Conservation (phyloP, 495 filamentous ascomycete genomes). For the Penicillium manginii region DNA sequence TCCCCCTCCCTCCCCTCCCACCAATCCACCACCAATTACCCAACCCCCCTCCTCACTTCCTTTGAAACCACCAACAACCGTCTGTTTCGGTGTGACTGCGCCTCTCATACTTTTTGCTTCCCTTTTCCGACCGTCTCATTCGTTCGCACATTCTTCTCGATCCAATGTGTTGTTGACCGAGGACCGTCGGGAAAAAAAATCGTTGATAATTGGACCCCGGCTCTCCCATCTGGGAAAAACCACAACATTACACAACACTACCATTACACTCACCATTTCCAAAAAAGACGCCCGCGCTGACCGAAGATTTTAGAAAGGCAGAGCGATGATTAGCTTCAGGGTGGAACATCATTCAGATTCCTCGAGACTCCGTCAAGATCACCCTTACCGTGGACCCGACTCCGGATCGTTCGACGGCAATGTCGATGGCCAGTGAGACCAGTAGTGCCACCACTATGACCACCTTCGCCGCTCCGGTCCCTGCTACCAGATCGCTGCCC, state of each 20-base stretch:
- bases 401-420: slow-evolving; percentile 43
- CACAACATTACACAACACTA: slow-evolving; percentile 5
- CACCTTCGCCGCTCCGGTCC: slow-evolving; percentile 49
- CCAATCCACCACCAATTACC: slow-evolving; percentile 14
- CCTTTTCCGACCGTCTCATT: slow-evolving; percentile 10
- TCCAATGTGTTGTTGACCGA: slow-evolving; percentile 10
- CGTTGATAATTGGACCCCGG: slow-evolving; percentile 8
- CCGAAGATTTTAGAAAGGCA: slow-evolving; percentile 43
- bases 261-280: neutral
- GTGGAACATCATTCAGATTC: slow-evolving; percentile 54
- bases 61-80: neutral
- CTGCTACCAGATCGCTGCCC: slow-evolving; percentile 47
- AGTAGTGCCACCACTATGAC: slow-evolving; percentile 54
- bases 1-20: slow-evolving; percentile 24
- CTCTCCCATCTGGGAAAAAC: slow-evolving; percentile 5
- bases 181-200: slow-evolving; percentile 17
- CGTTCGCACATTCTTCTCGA: slow-evolving; percentile 12
- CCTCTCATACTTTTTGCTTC: slow-evolving; percentile 5
- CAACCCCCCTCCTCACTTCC: slow-evolving; percentile 4
- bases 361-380: slow-evolving; percentile 47
- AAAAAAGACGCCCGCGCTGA: slow-evolving; percentile 28
- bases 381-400: slow-evolving; percentile 44
- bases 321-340: slow-evolving; percentile 57
- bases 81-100: neutral
- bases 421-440: slow-evolving; percentile 55